A percentile compares a stretch with the other conserved stretches of the same genome.
Conservation (phyloP, 2,329 filamentous ascomycete genomes). For the Venturia aucupariae region DNA sequence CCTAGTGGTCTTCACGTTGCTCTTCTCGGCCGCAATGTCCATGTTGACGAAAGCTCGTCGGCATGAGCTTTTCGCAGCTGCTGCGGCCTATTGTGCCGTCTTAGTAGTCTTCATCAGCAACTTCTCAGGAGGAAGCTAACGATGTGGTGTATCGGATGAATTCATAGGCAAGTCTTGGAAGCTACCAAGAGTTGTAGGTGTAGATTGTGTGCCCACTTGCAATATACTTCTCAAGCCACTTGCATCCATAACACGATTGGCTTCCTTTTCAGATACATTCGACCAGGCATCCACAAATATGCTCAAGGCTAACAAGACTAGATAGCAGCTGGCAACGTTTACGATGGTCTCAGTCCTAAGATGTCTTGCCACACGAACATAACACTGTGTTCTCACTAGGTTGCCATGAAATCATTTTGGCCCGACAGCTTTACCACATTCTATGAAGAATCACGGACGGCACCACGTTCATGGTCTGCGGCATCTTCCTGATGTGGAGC, state of each 20-base stretch:
- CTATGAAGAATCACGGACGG: neutral
- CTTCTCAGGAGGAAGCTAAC: conserved; percentile 18
- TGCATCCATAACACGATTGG: too few species aligned
- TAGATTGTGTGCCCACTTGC: too few species aligned
- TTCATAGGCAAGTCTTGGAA: too few species aligned
- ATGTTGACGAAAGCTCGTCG: conserved; percentile 28
- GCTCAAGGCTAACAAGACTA: too few species aligned
- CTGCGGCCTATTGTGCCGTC: conserved; percentile 31
- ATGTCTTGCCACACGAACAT: too few species aligned
- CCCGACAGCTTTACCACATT: neutral
- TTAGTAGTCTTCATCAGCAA: conserved; percentile 33
- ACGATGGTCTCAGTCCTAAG: too few species aligned
- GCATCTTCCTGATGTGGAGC: neutral
- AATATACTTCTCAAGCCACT: too few species aligned
- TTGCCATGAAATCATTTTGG: neutral
- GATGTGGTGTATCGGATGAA: neutral
- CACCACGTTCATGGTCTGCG: neutral
- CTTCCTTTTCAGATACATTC: too few species aligned
- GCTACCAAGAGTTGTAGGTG: too few species aligned
- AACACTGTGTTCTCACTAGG: neutral
- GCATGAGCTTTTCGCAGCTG: conserved; percentile 31
- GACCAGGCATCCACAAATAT: too few species aligned
- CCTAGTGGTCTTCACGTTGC: conserved; percentile 32
- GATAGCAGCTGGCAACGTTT: too few species aligned
- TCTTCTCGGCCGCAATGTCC: conserved; percentile 27